phyloP scores from a whole-genome alignment of 2,329 filamentous ascomycete genomes.

The Ilyonectria sp. region DNA sequence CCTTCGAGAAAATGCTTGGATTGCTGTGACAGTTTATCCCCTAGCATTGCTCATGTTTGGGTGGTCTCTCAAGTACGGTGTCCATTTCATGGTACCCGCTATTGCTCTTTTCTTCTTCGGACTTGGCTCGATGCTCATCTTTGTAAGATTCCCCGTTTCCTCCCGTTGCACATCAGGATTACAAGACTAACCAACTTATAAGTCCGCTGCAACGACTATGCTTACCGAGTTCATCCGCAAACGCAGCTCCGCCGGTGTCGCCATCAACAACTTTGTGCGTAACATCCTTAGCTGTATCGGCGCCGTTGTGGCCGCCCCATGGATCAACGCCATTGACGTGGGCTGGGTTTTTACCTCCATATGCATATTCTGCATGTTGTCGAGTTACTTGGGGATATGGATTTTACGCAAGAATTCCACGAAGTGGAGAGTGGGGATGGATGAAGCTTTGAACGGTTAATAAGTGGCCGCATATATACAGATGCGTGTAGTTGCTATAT shows the following conservation, averaged over 20 bases:
- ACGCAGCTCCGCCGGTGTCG: constrained; percentile 79
- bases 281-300: constrained; percentile 85
- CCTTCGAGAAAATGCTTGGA: constrained; percentile 86
- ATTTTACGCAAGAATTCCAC: constrained; percentile 72
- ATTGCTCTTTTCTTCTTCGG: constrained; percentile 83
- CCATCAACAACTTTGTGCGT: constrained; percentile 85
- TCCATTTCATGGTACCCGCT: constrained; percentile 75
- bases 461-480: background rate
- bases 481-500: background rate
- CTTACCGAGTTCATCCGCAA: constrained; percentile 87
- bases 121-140: constrained; percentile 83
- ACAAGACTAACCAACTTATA: constrained; percentile 26
- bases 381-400: constrained; percentile 72
- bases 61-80: constrained; percentile 78
- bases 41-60: constrained; percentile 82
- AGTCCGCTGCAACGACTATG: constrained; percentile 81
- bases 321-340: constrained; percentile 79
- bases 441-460: constrained; percentile 59
- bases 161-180: background rate
- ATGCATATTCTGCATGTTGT: constrained; percentile 68
- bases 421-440: constrained; percentile 76
- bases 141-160: constrained; percentile 61
- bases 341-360: constrained; percentile 81
- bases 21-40: constrained; percentile 80
- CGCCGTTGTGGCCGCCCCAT: constrained; percentile 77